A percentile compares a stretch with the other conserved stretches of the same genome.
Conservation (phyloP, 2,329 filamentous ascomycete species). For the Claviceps maximensis region DNA sequence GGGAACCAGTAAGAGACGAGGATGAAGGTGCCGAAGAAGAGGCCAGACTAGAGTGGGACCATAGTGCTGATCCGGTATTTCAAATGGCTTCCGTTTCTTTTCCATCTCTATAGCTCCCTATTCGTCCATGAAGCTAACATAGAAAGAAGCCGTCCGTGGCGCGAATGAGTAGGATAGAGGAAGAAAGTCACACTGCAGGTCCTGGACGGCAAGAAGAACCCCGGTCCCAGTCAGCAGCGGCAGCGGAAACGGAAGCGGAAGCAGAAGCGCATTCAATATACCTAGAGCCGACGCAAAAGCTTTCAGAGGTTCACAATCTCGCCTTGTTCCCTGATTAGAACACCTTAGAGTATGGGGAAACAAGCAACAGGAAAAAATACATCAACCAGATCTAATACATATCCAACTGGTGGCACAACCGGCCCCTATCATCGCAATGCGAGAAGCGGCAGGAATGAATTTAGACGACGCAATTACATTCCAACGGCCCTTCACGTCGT, state of each 20-base stretch:
- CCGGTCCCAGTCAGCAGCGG: conserved; percentile 7
- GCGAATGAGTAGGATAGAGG: conserved; percentile 28
- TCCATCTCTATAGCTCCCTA: not conserved
- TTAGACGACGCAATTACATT: conserved; percentile 51
- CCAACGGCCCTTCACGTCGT: conserved; percentile 56
- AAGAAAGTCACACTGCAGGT: conserved; percentile 12
- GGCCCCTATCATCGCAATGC: conserved; percentile 55
- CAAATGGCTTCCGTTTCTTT: not conserved
- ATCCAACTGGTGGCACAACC: conserved; percentile 88
- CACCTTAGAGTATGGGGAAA: not conserved
- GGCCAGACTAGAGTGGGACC: conserved; percentile 62
- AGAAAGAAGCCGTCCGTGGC: conserved; percentile 29
- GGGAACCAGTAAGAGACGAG: conserved; percentile 53
- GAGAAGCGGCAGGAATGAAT: conserved; percentile 35
- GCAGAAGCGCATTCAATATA: conserved; percentile 17
- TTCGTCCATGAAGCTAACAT: conserved; percentile 15
- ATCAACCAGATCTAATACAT: conserved; percentile 24
- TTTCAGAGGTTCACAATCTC: conserved; percentile 49
- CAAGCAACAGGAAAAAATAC: not conserved
- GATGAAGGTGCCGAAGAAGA: conserved; percentile 52
- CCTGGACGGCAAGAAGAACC: conserved; percentile 10
- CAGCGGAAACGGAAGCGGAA: conserved; percentile 11
- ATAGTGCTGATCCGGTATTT: conserved; percentile 49
- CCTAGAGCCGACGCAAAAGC: conserved; percentile 59
- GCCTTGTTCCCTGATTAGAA: conserved; percentile 28